These are phyloP conservation scores for Pythium volutum DNA, from an alignment of 352 stramenopile species.

Conservation along the genomic window DNA sequence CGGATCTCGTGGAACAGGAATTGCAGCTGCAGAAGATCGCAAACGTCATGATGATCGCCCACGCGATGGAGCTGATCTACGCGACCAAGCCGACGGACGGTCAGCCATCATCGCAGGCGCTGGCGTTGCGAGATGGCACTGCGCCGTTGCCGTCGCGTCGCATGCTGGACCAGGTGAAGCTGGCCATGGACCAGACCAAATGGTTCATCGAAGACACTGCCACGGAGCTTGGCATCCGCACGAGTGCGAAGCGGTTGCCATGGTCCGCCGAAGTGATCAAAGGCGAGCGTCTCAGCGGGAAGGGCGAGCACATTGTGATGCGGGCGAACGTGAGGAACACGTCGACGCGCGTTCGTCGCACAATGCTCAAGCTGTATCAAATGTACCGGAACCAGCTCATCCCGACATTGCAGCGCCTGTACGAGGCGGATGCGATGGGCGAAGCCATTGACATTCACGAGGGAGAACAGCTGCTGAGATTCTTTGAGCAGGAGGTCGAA, in stretches of 20 bases:
- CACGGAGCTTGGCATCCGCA: constrained; percentile 42
- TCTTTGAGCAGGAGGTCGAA: constrained; percentile 71
- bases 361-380: constrained; percentile 57
- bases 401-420: constrained; percentile 47
- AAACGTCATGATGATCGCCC: constrained; percentile 40
- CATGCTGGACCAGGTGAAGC: constrained; percentile 36
- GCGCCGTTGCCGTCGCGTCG: constrained; percentile 14
- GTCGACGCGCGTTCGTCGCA: constrained; percentile 45
- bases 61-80: constrained; percentile 38
- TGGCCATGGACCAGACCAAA: constrained; percentile 43
- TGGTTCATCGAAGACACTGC: constrained; percentile 50
- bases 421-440: constrained; percentile 45
- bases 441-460: constrained; percentile 33
- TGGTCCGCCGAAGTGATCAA: constrained; percentile 37
- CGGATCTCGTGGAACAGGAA: constrained; percentile 37
- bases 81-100: constrained; percentile 13
- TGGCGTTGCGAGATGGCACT: constrained; percentile 18
- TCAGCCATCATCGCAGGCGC: not conserved
- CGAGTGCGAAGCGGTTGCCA: constrained; percentile 31
- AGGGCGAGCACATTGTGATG: constrained; percentile 36
- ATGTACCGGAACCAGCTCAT: constrained; percentile 47
- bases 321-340: constrained; percentile 46
- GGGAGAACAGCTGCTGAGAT: constrained; percentile 41
- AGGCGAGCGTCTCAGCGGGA: constrained; percentile 12
- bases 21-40: constrained; percentile 51